Evolutionary conservation across 2,329 filamentous ascomycete genomes (phyloP), one percentile per base, ranked within the genome.

Genomic region (Pseudogymnoascus sp.): DNA sequence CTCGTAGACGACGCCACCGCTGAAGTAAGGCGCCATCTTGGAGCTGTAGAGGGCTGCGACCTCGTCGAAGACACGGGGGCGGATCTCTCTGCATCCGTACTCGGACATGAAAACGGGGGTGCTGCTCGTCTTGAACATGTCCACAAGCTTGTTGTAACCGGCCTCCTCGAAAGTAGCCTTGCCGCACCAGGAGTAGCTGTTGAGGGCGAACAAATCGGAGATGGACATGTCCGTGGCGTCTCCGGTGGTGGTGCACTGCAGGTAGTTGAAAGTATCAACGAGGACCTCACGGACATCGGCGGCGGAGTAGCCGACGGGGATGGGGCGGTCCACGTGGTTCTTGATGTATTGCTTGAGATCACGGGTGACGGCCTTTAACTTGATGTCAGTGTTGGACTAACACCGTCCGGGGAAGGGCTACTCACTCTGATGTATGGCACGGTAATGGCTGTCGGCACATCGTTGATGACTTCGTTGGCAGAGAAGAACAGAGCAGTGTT

Each of bases 21-120:
- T 87, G 70, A 93, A 85, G 62, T 84, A 78, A 15, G 78, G 72
- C 10, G 75, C 86, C 87, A 93, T 92, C 65, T 90, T 68, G 39
- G 79, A 69, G 62, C 88, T 81, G 74, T 93, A 93, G 66, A 94
- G 84, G 64, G 85, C 78, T 61, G 78, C 79, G 10, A 91, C 86
- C 75, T 94, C 90, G 66, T 88, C 87, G 76, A 92, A 94, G 68
- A 85, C 75, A 67, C 90, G 87, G 11, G 88, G 86, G n/a, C 76
- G 72, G 11, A 85, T 83, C 37, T 80, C 78, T 77, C 92, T 93
- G 83, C 90, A 93, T 64, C 90, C 90, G 68, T 81, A 88, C 71
- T 94, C 90, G 65, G 87, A 90, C 79, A 90, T 92, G 80, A 93
- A 93, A 68, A 92, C 80, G 33, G 89, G 89, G 37, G 92, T 81